Evolutionary conservation across 2,329 filamentous ascomycete genomes (phyloP), one percentile per base, ranked within the genome.

Genomic region (Colletotrichum sidae): DNA sequence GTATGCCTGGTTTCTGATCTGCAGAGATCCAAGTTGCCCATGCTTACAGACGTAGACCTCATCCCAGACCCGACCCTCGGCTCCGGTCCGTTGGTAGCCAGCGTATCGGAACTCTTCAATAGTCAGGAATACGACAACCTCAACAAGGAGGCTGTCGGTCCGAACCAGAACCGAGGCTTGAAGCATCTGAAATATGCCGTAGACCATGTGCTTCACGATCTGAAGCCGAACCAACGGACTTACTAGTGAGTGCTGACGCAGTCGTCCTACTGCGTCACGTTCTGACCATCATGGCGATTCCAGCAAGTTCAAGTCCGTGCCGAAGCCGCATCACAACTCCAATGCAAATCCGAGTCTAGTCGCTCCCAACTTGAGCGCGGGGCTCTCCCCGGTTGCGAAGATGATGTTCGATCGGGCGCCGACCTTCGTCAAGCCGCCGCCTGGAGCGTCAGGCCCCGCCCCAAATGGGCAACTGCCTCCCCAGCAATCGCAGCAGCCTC

Each of bases 181-280:
- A 66, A 66, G 37, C 63, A 66, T n/a, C 34, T 94, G 51, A 90
- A 92, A 70, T 88, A 90, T 70, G 90, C 89, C 10, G 83, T 94
- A 50, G 86, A 91, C 70, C 90, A 95, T 75, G 83, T 97, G 37
- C 87, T 92, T 62, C 88, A 90, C 68, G 85, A 97, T 45, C 78
- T 97, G 60, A 88, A 89, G 72, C 86, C 89, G 2, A 86, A 90
- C n/a, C 89, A 90, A 67, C 81, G 92, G 68, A 90, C 91, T 9
- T 81, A 90, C 72, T 92, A 87, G 90, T 92, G 79, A 75, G 83
- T 72, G 55, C 42, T 41, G 12, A 10, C 4, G 37, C 4, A 7
- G 10, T 6, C 41, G 11, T 35, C 17, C 9, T 9, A 12, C 25
- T 3, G 37, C n/a, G 6, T 13, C n/a, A n/a, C n/a, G 60, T 53